Evolutionary conservation across 768 basidiomycete genomes (phyloP).

Genomic region (Suillus weaverae): DNA sequence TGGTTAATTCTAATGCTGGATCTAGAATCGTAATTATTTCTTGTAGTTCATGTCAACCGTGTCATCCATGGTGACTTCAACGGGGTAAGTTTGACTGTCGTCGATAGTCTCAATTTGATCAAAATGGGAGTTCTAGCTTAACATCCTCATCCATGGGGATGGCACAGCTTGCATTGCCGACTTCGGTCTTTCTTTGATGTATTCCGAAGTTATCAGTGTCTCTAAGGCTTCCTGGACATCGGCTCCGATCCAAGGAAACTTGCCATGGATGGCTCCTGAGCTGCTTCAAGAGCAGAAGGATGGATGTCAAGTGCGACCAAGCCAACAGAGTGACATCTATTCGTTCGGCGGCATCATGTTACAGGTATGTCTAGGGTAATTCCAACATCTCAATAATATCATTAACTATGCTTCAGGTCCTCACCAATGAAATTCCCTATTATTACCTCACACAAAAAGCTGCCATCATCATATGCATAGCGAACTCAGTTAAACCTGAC

Average conservation of each 20-base stretch:
- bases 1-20: conserved; percentile 18
- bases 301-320: neutral
- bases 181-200: conserved; percentile 3
- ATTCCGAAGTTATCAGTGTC: neutral
- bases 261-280: conserved; percentile 12
- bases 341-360: conserved; percentile 41
- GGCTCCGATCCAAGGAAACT: neutral
- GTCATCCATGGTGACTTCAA: conserved; percentile 7
- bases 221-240: neutral
- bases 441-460: neutral
- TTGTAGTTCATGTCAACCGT: conserved; percentile 1
- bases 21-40: neutral
- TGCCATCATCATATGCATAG: neutral
- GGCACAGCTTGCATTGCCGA: neutral
- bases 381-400: conserved; percentile 27
- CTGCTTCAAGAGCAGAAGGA: neutral
- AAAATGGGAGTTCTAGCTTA: neutral
- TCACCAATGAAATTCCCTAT: neutral
- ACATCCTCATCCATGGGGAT: conserved; percentile 10
- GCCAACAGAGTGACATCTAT: conserved; percentile 38
- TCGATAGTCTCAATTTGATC: neutral
- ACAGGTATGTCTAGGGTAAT: conserved; percentile 12
- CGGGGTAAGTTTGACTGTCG: conserved; percentile 12
- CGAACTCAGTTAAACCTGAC: neutral
- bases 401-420: neutral